Conservation (phyloP, 345 rosid species). For the Gossypium australe region DNA sequence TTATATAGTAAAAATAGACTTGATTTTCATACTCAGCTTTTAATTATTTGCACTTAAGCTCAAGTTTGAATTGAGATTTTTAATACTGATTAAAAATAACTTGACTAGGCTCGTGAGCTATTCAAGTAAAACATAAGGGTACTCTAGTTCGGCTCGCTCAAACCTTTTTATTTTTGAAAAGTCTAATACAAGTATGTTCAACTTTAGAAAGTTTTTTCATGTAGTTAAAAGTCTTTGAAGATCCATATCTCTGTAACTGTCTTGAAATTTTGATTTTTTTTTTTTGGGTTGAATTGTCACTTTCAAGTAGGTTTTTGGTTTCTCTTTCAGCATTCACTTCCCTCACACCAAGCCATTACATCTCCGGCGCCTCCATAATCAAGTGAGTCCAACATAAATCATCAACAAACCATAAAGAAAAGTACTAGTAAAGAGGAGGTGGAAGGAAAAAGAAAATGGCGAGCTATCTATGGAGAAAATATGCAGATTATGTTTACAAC, state of each 20-base stretch:
- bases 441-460: constrained; percentile 25
- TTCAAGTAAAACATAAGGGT: background rate
- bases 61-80: background rate
- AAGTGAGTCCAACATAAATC: background rate
- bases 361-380: background rate
- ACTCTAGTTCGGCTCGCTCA: background rate
- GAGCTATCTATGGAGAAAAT: constrained; percentile 83
- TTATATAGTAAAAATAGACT: too few relatives aligned
- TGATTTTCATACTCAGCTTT: too few relatives aligned
- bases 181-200: background rate
- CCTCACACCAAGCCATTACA: background rate
- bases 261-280: background rate
- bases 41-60: background rate
- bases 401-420: too few relatives aligned
- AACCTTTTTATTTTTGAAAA: background rate
- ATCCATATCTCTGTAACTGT: background rate
- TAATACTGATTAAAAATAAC: background rate
- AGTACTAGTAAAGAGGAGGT: background rate
- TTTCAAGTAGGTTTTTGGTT: background rate
- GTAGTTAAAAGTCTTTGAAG: background rate
- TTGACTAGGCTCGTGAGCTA: background rate
- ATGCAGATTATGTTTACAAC: constrained; percentile 63
- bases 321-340: background rate
- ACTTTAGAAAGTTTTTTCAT: background rate
- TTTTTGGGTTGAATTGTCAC: background rate